Evolutionary conservation across 352 stramenopile genomes (phyloP), one percentile per base, ranked within the genome.

Genomic region (Phytophthora foliorum): DNA sequence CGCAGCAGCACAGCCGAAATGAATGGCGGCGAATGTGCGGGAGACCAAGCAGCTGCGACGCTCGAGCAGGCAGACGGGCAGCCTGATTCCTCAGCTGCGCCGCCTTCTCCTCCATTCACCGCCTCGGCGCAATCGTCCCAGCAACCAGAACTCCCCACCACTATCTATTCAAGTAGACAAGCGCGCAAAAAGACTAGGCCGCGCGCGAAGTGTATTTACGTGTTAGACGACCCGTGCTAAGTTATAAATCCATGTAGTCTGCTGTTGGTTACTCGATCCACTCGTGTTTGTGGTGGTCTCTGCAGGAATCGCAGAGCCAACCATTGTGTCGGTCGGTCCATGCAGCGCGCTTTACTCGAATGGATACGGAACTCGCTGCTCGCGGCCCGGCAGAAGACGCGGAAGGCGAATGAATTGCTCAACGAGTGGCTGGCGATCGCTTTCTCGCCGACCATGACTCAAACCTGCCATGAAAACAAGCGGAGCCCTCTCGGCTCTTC

Each of bases 211-310:
- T 74, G 51, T 74, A 74, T 67, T 74, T 78, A 72, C 70, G 63
- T 77, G 57, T 65, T 72, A 72, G 52, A 75, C 66, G 67, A 69
- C 64, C n/a, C 41, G 65, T 70, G 49, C 62, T 78, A 78, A 78
- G 49, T 78, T 78, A 78, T 78, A 75, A 72, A 75, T 72, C 42
- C 3, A 72, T 72, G 44, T 57, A 52, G 58, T 68, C 58, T 70
- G 46, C 59, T 66, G 27, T 62, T 39, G 41, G 32, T 56, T 49
- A 41, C 48, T 25, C 34, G 34, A n/a, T 41, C 34, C 34, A 7
- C 6, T n/a, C 34, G 34, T 19, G 13, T 16, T 41, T 3, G 34
- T 41, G 11, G 13, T 19, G 11, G 34, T 41, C 34, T n/a, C 34
- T 41, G 34, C 34, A 41, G 34, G 16, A 41, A 41, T 41, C 34